A percentile compares a stretch with the other conserved stretches of the same genome.
These are phyloP conservation scores for Phytophthora syringae DNA, from an alignment of 352 stramenopile species.

Conservation along the genomic window DNA sequence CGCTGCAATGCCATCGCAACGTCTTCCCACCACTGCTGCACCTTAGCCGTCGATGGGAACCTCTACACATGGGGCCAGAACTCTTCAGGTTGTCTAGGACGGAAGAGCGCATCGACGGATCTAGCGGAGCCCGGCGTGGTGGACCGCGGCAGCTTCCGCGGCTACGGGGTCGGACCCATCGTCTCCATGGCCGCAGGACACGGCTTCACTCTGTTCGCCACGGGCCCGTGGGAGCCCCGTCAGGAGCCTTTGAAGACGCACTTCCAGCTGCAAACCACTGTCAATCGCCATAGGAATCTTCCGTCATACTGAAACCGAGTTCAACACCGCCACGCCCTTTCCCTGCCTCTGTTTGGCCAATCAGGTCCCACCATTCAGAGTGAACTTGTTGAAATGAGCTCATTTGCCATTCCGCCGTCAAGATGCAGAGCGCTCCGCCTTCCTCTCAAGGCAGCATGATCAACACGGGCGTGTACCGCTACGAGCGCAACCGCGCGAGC, in stretches of 20 bases:
- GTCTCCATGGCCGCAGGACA: conserved; percentile 62
- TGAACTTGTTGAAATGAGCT: conserved; percentile 1
- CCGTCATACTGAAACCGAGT: conserved; percentile 14
- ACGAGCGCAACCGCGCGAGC: conserved; percentile 70
- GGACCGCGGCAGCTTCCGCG: conserved; percentile 28
- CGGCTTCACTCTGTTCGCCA: conserved; percentile 68
- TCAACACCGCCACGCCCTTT: not conserved
- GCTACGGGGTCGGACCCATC: conserved; percentile 55
- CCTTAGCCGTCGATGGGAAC: conserved; percentile 59
- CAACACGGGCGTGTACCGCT: conserved; percentile 74
- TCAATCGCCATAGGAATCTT: conserved; percentile 53
- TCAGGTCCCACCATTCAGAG: not conserved
- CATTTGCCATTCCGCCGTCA: conserved; percentile 17
- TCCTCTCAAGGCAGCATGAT: conserved; percentile 50
- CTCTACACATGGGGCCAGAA: conserved; percentile 82
- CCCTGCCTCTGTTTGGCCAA: conserved; percentile 8
- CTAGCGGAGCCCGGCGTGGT: conserved; percentile 62
- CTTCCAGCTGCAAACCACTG: conserved; percentile 51
- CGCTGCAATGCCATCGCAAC: conserved; percentile 53
- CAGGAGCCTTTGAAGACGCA: conserved; percentile 40
- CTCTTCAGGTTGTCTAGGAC: conserved; percentile 57
- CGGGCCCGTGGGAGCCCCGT: conserved; percentile 47
- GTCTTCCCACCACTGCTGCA: conserved; percentile 66
- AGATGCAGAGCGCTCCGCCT: conserved; percentile 26
- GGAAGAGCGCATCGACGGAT: conserved; percentile 34